Percentiles rank a stretch among this genome's conserved stretches.
Evolutionary conservation across 257 asterid genomes (phyloP).

Genomic region (Solanum habrochaites): DNA sequence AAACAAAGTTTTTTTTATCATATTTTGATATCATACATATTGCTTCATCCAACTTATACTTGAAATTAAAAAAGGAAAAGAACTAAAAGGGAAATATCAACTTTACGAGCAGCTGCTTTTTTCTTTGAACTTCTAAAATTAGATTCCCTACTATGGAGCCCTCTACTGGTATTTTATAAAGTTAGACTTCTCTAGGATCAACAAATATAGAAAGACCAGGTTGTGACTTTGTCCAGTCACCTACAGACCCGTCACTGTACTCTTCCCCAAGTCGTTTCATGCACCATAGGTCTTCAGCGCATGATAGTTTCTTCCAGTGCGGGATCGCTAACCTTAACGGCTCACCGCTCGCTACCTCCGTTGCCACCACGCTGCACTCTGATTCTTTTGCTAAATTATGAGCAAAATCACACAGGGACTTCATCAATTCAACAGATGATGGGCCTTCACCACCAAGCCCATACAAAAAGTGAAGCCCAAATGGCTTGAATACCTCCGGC

Average conservation of each 20-base stretch:
- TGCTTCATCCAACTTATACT: background rate
- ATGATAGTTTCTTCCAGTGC: slow-evolving; percentile 73
- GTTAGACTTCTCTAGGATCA: slow-evolving; percentile 79
- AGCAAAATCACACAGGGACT: slow-evolving; percentile 42
- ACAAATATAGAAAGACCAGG: slow-evolving; percentile 76
- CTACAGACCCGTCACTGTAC: slow-evolving; percentile 61
- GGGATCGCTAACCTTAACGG: slow-evolving; percentile 69
- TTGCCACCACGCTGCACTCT: slow-evolving; percentile 78
- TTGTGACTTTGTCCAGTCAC: slow-evolving; percentile 86
- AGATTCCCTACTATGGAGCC: background rate
- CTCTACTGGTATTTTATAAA: background rate
- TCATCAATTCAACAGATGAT: slow-evolving; percentile 8
- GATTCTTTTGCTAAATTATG: slow-evolving; percentile 53
- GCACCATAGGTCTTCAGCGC: slow-evolving; percentile 91
- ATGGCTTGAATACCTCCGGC: slow-evolving; percentile 71
- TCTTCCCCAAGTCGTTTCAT: slow-evolving; percentile 65
- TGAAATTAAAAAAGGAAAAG: background rate
- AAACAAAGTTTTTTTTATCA: slow-evolving; percentile 10
- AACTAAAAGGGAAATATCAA: background rate
- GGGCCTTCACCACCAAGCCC: slow-evolving; percentile 97
- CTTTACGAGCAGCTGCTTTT: background rate
- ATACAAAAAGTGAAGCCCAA: slow-evolving; percentile 68
- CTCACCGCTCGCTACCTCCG: slow-evolving; percentile 60
- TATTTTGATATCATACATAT: background rate
- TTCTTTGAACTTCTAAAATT: background rate